These are phyloP conservation scores for Phyllosticta ampelicida DNA, from an alignment of 2,329 filamentous ascomycete genomes.

Conservation along the genomic window DNA sequence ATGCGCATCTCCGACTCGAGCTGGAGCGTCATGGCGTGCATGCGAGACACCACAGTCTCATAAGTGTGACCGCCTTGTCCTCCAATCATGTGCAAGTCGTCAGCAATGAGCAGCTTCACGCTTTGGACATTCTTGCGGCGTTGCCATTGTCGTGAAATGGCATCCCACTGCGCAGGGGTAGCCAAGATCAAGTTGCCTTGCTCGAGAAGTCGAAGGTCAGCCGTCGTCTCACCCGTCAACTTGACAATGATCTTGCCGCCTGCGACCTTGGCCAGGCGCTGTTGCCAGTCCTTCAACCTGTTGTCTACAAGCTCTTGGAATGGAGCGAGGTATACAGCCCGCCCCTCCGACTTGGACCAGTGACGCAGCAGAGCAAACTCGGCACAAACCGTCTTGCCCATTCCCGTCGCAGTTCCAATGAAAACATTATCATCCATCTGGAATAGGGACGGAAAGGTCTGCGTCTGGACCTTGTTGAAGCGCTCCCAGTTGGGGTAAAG, in stretches of 20 bases:
- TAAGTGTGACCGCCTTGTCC: constrained; percentile 81
- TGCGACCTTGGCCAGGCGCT: constrained; percentile 57
- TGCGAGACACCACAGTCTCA: constrained; percentile 92
- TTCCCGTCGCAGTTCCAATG: constrained; percentile 82
- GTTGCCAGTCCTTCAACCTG: constrained; percentile 73
- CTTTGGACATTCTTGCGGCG: constrained; percentile 89
- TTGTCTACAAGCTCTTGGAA: constrained; percentile 88
- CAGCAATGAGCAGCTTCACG: constrained; percentile 83
- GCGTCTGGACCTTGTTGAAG: constrained; percentile 97
- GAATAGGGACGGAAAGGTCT: constrained; percentile 90
- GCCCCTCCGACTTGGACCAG: constrained; percentile 65
- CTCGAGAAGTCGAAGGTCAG: constrained; percentile 81
- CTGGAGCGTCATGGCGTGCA: constrained; percentile 90
- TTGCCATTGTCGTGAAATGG: constrained; percentile 91
- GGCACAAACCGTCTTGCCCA: constrained; percentile 92
- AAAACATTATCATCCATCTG: constrained; percentile 90
- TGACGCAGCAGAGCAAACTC: constrained; percentile 86
- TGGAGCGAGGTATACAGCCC: constrained; percentile 87
- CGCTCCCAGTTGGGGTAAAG: constrained; percentile 75
- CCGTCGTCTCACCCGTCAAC: constrained; percentile 83
- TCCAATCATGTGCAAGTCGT: constrained; percentile 89
- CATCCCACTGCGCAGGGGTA: constrained; percentile 92
- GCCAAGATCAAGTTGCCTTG: constrained; percentile 82
- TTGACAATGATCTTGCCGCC: constrained; percentile 88
- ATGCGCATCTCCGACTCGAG: constrained; percentile 78